Evolutionary conservation across 305 asterid species (phyloP).

Genomic region (Fraxinus ornus): DNA sequence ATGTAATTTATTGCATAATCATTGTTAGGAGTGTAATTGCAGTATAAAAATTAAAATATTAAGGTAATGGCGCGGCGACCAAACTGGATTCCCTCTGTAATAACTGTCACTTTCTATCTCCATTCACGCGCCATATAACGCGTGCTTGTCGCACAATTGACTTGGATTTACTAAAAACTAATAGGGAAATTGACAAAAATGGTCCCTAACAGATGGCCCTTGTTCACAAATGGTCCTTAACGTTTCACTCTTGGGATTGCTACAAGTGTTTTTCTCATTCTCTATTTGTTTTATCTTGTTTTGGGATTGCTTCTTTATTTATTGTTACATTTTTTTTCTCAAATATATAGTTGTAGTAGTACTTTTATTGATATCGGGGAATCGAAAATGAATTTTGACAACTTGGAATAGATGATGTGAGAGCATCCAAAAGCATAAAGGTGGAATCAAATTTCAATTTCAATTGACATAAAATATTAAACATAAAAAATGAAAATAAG

Average conservation of each 20-base stretch:
- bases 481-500: too few species aligned
- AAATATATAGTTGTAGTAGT: not conserved
- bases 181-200: not conserved
- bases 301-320: not conserved
- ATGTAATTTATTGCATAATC: not conserved
- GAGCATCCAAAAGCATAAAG: not conserved
- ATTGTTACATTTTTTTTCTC: not conserved
- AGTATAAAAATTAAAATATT: not conserved
- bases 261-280: not conserved
- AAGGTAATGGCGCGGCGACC: constrained; percentile 44
- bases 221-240: not conserved
- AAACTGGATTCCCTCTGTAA: constrained; percentile 23
- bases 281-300: not conserved
- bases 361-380: not conserved
- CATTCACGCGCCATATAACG: constrained; percentile 23
- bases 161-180: not conserved
- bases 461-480: not conserved
- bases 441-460: not conserved
- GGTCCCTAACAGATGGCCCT: not conserved
- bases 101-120: not conserved
- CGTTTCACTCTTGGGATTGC: not conserved
- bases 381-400: not conserved
- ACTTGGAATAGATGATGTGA: not conserved
- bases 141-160: constrained; percentile 17
- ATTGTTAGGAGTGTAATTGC: not conserved